Evolutionary conservation across 768 basidiomycete species (phyloP).

Genomic region (Agrocybe pediades): DNA sequence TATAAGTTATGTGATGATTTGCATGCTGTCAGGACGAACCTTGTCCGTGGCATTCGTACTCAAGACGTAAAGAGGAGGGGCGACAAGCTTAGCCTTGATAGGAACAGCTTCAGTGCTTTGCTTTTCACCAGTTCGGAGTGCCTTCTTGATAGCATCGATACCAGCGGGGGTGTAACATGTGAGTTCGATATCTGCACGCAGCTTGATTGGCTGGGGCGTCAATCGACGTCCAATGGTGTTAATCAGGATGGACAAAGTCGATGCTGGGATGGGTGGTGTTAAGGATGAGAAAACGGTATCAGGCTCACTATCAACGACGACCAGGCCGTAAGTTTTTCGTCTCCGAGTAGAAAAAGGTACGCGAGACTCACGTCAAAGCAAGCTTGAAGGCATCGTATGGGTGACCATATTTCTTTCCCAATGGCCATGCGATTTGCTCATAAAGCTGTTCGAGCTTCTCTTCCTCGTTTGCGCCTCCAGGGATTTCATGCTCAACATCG

Average conservation of each 20-base stretch:
- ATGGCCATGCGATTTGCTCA: conserved; percentile 90
- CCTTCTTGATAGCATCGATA: conserved; percentile 95
- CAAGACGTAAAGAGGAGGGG: conserved; percentile 94
- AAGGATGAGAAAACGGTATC: conserved; percentile 83
- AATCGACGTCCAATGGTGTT: conserved; percentile 90
- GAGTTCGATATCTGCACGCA: conserved; percentile 96
- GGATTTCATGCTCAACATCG: conserved; percentile 37
- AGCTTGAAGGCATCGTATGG: conserved; percentile 98
- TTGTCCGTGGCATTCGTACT: conserved; percentile 98
- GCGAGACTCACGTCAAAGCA: conserved; percentile 75
- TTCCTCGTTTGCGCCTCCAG: conserved; percentile 62
- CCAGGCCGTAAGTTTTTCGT: not conserved
- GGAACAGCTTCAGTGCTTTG: conserved; percentile 89
- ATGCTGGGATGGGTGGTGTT: conserved; percentile 51
- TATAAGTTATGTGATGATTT: not conserved
- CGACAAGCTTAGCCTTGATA: conserved; percentile 96
- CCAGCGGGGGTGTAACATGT: conserved; percentile 96
- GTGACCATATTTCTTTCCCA: conserved; percentile 91
- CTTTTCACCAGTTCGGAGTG: conserved; percentile 85
- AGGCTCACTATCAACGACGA: conserved; percentile 32
- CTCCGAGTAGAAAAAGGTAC: not conserved
- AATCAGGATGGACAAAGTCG: conserved; percentile 65
- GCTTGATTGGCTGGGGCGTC: conserved; percentile 98
- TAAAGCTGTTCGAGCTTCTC: conserved; percentile 84
- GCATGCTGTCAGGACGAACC: conserved; percentile 27